Evolutionary conservation across 352 stramenopile genomes (phyloP), one percentile per base, ranked within the genome.

Genomic region (Pythium chondricola): DNA sequence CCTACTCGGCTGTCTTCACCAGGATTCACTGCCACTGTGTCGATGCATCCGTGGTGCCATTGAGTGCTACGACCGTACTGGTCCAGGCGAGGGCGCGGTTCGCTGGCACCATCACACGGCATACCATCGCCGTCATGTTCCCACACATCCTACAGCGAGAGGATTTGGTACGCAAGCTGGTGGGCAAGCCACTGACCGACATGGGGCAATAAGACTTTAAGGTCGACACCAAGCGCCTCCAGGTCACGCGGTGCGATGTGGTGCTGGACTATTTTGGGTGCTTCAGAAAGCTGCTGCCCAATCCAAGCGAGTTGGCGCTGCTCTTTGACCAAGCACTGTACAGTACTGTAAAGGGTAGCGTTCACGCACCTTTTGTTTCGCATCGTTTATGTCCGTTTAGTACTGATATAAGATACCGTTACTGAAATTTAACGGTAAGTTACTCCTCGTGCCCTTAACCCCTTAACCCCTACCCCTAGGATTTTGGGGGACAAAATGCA

Each of bases 241-340:
- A 47, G 29, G 47, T 55, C 27, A 33, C 36, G 14, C 47, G 47
- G 0, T 41, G 36, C 22, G 30, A 47, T 22, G 30, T 55, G n/a
- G 37, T 41, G 37, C 27, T 47, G 35, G 39, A 55, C 20, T 41
- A 33, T 20, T 46, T 47, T 22, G 35, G 20, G 8, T 46, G 37
- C 27, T 47, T 47, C 24, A 38, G 37, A 6, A 47, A 55, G 26
- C 29, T 55, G 16, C 20, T 55, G 3, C 6, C 18, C 2, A 31
- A 55, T 25, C 18, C 27, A 3, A 6, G 32, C 9, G 47, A 55
- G 11, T 27, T 46, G 20, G 30, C 27, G 3, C n/a, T 41, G 9
- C 13, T 55, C 2, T 55, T 55, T 31, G 29, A 29, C 45, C 33
- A 52, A 25, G 35, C 32, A n/a, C n/a, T n/a, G n/a, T n/a, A n/a